Percentiles rank a stretch among this genome's conserved stretches.
These are phyloP conservation scores for Acanthochlamys bracteata DNA, from an alignment of 106 monocot species.

Conservation along the genomic window DNA sequence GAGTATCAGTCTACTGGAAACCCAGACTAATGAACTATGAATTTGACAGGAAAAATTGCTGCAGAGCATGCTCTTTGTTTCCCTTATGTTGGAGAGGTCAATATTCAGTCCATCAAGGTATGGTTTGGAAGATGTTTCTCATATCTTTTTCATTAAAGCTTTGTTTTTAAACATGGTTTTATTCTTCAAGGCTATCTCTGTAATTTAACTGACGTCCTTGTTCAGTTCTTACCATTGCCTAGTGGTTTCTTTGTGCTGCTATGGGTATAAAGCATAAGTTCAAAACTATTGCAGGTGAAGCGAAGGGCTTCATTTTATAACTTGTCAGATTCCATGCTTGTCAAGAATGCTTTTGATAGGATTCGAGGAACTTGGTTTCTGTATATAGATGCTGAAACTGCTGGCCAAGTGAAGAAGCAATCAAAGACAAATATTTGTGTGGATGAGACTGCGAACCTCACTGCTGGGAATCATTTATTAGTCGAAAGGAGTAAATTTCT, in stretches of 20 bases:
- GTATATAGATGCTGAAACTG: slow-evolving; percentile 21
- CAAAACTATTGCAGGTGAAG: slow-evolving; percentile 16
- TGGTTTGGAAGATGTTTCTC: neutral
- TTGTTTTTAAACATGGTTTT: too few relatives aligned
- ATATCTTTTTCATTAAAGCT: neutral
- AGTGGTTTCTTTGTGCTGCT: too few relatives aligned
- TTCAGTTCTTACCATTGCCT: neutral
- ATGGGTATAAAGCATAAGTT: too few relatives aligned
- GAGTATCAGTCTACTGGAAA: too few relatives aligned
- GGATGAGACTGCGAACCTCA: neutral
- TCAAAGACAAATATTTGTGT: too few relatives aligned
- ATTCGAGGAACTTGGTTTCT: slow-evolving; percentile 32
- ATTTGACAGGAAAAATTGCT: neutral
- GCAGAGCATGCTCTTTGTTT: slow-evolving; percentile 32
- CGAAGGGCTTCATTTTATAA: slow-evolving; percentile 28
- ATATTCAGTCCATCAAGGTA: slow-evolving; percentile 39
- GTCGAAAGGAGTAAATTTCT: neutral
- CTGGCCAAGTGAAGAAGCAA: neutral
- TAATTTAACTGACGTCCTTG: neutral
- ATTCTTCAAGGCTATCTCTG: neutral
- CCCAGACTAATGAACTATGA: too few relatives aligned
- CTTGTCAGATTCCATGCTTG: slow-evolving; percentile 36
- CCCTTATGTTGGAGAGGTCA: slow-evolving; percentile 28
- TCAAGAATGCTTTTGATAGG: slow-evolving; percentile 28
- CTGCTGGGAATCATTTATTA: neutral